phyloP scores from a whole-genome alignment of 2,329 filamentous ascomycete species.

The Lizonia empirigonia region DNA sequence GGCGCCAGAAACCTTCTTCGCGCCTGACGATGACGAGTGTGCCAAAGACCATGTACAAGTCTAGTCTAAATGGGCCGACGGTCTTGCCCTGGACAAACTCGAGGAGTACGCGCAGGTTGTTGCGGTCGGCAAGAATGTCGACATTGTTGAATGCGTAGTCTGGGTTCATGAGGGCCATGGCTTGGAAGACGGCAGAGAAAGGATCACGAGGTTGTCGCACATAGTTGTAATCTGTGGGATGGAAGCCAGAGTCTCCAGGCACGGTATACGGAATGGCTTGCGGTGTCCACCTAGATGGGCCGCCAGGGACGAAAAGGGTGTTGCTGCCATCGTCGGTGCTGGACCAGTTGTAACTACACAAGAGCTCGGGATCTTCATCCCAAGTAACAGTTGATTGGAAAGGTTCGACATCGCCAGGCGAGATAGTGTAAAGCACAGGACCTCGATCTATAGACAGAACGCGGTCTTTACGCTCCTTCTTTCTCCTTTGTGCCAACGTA shows the following conservation, averaged over 20 bases:
- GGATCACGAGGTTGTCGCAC: constrained; percentile 32
- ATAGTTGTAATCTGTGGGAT: constrained; percentile 38
- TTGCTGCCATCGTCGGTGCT: constrained; percentile 28
- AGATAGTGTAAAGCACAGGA: constrained; percentile 22
- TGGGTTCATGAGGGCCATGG: constrained; percentile 32
- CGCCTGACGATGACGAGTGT: constrained; percentile 38
- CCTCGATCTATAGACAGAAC: constrained; percentile 25
- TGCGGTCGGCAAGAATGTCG: constrained; percentile 38
- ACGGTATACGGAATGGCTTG: constrained; percentile 26
- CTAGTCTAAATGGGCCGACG: constrained; percentile 33
- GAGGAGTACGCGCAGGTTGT: constrained; percentile 35
- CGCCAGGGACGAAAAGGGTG: constrained; percentile 38
- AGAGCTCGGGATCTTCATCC: constrained; percentile 32
- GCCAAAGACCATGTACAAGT: constrained; percentile 30
- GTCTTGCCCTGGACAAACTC: constrained; percentile 34
- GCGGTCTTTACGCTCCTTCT: constrained; percentile 19
- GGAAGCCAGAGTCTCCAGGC: constrained; percentile 27
- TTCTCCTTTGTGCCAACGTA: constrained; percentile 24
- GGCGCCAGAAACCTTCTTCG: constrained; percentile 32
- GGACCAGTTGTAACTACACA: constrained; percentile 41
- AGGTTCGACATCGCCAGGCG: constrained; percentile 17
- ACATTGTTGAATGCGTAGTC: constrained; percentile 26
- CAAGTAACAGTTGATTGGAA: constrained; percentile 24
- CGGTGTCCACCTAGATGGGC: constrained; percentile 31
- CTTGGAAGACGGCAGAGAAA: constrained; percentile 35